These are phyloP conservation scores for Umbelopsis sp. DNA, from an alignment of 192 early-diverging fungal genomes.

Conservation along the genomic window DNA sequence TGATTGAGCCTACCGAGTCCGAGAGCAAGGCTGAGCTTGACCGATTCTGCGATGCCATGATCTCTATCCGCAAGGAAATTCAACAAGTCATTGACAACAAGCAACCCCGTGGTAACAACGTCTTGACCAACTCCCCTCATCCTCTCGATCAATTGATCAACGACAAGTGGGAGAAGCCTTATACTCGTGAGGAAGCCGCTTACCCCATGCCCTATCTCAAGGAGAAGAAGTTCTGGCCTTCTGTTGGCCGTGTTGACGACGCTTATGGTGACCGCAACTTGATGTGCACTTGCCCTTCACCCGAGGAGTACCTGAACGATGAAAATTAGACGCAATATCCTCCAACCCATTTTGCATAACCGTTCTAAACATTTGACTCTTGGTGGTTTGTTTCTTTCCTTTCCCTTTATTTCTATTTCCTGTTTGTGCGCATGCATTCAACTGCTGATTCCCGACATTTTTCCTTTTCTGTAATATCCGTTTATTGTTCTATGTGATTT, in stretches of 20 bases:
- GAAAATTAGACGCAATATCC: conserved; percentile 3
- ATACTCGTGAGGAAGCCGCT: conserved; percentile 86
- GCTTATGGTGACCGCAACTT: conserved; percentile 94
- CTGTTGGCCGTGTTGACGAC: conserved; percentile 88
- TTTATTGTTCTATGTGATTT: background rate
- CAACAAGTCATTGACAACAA: conserved; percentile 82
- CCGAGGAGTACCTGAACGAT: conserved; percentile 68
- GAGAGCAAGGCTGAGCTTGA: conserved; percentile 93
- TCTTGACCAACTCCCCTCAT: conserved; percentile 90
- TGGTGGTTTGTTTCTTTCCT: background rate
- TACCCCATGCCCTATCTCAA: conserved; percentile 84
- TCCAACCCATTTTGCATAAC: background rate
- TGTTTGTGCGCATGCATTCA: conserved; percentile 1
- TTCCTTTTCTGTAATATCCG: background rate
- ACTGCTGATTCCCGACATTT: background rate
- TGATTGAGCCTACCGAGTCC: conserved; percentile 99
- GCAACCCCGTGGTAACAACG: conserved; percentile 85
- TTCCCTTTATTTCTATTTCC: background rate
- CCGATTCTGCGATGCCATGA: conserved; percentile 98
- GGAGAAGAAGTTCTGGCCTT: conserved; percentile 97
- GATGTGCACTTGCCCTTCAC: conserved; percentile 94
- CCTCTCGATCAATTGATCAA: conserved; percentile 75
- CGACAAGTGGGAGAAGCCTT: conserved; percentile 86
- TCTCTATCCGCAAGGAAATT: conserved; percentile 93
- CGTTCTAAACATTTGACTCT: too few species aligned